Evolutionary conservation across 2,329 filamentous ascomycete genomes (phyloP), one percentile per base, ranked within the genome.

Genomic region (Neofusicoccum kwambonambiense): DNA sequence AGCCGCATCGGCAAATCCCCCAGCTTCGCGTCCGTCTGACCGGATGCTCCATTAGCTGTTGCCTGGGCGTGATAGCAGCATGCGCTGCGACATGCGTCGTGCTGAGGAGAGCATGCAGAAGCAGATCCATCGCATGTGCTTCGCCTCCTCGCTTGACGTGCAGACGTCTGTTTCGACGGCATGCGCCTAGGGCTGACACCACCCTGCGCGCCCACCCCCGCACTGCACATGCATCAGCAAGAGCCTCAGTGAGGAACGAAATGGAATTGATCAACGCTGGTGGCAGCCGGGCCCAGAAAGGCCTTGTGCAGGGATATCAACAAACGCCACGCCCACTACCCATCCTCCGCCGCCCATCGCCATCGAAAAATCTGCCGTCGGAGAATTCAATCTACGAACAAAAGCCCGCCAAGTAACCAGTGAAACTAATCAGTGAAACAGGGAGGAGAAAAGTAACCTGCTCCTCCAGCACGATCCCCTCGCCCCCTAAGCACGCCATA

Each of bases 291-390:
- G 15, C 41, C 41, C 34, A n/a, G 41, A 37, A 56, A 22, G 37
- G 54, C 15, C 54, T 13, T 11, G 31, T 60, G 42, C 56, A 37
- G 56, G 56, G 42, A 57, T 57, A 60, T 60, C 56, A 60, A 47
- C 52, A 60, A 60, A 60, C 56, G 56, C 56, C 56, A 35, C 37
- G 19, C 54, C 19, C 22, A 17, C 19, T 42, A n/a, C 2, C 37
- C 54, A 45, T 17, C 31, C 22, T 45, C 41, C 42, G 22, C 34
- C n/a, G 6, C 13, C 56, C 22, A 45, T 12, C 22, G n/a, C 17
- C n/a, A 44, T 41, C 9, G 52, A 42, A 44, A 34, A 11, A 11
- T n/a, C 37, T 57, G 54, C 39, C 39, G 22, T 44, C 27, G 11
- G 54, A 31, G 9, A 37, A 60, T 4, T 22, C 41, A 60, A 60